phyloP scores from a whole-genome alignment of 2,329 filamentous ascomycete species.

The Drechslerella coelobrocha region DNA sequence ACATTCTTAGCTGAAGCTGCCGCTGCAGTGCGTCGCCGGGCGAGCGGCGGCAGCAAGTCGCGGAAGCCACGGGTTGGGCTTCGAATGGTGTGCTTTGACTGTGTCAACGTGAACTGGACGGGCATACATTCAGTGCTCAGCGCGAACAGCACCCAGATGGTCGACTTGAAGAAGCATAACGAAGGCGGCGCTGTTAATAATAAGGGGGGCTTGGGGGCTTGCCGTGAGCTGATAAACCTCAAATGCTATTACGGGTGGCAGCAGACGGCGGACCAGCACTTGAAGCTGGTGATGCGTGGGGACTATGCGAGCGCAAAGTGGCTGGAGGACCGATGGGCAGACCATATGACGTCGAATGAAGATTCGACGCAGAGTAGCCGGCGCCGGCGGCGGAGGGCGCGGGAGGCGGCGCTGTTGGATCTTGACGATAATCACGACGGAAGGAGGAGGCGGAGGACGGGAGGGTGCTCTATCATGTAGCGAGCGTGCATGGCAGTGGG shows the following conservation, averaged over 20 bases:
- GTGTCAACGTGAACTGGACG: slow-evolving; percentile 88
- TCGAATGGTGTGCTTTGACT: slow-evolving; percentile 85
- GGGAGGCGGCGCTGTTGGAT: slow-evolving; percentile 81
- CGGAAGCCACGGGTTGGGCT: slow-evolving; percentile 66
- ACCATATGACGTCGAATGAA: slow-evolving; percentile 91
- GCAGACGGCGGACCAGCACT: slow-evolving; percentile 92
- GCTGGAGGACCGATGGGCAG: slow-evolving; percentile 89
- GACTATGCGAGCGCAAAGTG: slow-evolving; percentile 69
- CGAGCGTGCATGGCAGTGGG: not conserved
- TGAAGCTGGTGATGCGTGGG: slow-evolving; percentile 79
- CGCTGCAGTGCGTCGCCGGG: slow-evolving; percentile 71
- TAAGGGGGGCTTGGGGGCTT: slow-evolving; percentile 61
- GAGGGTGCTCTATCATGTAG: slow-evolving; percentile 46
- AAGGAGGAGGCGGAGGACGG: slow-evolving; percentile 27
- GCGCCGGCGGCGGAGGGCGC: slow-evolving; percentile 74
- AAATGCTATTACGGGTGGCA: slow-evolving; percentile 97
- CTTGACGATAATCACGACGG: slow-evolving; percentile 67
- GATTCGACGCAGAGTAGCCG: slow-evolving; percentile 73
- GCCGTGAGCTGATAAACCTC: slow-evolving; percentile 80
- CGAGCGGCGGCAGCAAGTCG: slow-evolving; percentile 52
- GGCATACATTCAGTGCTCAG: slow-evolving; percentile 85
- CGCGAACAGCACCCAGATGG: slow-evolving; percentile 76
- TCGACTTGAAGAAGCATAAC: slow-evolving; percentile 59
- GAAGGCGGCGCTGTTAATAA: slow-evolving; percentile 55
- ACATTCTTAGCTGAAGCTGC: slow-evolving; percentile 84